These are phyloP conservation scores for Chara braunii DNA, from an alignment of 139 green algal species.

Conservation along the genomic window DNA sequence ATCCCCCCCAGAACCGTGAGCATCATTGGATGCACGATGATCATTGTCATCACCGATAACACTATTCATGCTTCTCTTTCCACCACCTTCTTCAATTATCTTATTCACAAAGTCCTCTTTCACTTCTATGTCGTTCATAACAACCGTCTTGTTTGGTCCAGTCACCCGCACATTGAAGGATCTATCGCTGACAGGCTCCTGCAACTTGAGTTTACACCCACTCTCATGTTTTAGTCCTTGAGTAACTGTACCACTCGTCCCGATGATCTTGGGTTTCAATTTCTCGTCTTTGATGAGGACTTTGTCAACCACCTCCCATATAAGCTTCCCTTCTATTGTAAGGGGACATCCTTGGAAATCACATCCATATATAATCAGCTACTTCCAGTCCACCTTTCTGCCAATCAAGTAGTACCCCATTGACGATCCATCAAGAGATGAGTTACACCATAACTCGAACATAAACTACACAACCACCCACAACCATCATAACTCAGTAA, in stretches of 20 bases:
- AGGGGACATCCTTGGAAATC: no score
- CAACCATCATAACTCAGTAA: no score
- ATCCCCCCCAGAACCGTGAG: not conserved
- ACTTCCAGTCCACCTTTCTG: no score
- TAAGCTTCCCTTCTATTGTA: no score
- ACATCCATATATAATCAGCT: no score
- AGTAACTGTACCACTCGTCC: constrained; percentile 15
- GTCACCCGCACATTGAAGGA: constrained; percentile 26
- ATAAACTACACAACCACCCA: no score
- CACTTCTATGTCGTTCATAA: constrained; percentile 11
- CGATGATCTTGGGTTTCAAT: constrained; percentile 22
- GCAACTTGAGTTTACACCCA: constrained; percentile 17
- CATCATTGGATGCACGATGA: not conserved
- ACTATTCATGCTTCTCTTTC: not conserved
- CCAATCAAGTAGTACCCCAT: no score
- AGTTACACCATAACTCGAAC: no score
- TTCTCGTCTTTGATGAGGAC: constrained; percentile 4
- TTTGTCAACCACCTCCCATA: not conserved
- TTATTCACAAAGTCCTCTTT: not conserved
- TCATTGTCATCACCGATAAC: not conserved
- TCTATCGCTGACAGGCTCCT: constrained; percentile 8
- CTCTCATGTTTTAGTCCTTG: constrained; percentile 29
- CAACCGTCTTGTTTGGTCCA: constrained; percentile 8
- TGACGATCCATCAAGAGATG: no score
- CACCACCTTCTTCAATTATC: not conserved